Percentiles rank a stretch among this genome's conserved stretches.
phyloP scores from a whole-genome alignment of 2,329 filamentous ascomycete genomes.

The Rosellinia necatrix region DNA sequence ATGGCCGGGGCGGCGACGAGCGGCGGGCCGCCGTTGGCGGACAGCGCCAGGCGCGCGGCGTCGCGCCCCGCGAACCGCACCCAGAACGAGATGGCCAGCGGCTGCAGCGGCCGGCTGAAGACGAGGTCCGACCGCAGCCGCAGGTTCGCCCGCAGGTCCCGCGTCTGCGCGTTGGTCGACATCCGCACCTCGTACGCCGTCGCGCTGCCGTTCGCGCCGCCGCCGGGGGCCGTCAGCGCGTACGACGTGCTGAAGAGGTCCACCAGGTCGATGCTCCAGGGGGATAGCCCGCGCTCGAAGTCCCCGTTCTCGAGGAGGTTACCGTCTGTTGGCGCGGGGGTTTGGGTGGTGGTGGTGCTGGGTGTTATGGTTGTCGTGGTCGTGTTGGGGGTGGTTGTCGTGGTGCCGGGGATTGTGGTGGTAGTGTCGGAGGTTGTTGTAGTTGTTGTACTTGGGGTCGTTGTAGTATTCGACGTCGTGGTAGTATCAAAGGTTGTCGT shows the following conservation, averaged over 20 bases:
- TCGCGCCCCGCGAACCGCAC: slow-evolving; percentile 36
- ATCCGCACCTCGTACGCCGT: slow-evolving; percentile 33
- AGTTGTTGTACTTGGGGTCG: slow-evolving; percentile 1
- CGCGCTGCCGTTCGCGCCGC: slow-evolving; percentile 32
- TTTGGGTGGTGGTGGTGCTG: slow-evolving; percentile 5
- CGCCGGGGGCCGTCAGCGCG: not conserved
- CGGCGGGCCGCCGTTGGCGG: slow-evolving; percentile 44
- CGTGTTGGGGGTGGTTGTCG: not conserved
- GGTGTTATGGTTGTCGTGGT: not conserved
- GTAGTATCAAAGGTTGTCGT: not conserved
- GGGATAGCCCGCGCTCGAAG: slow-evolving; percentile 36
- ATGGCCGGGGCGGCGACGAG: slow-evolving; percentile 4
- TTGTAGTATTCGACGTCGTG: not conserved
- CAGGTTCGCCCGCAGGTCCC: slow-evolving; percentile 32
- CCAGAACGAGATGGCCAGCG: slow-evolving; percentile 31
- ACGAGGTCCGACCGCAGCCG: slow-evolving; percentile 30
- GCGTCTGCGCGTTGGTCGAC: slow-evolving; percentile 31
- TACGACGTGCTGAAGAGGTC: slow-evolving; percentile 36
- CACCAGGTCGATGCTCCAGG: slow-evolving; percentile 37
- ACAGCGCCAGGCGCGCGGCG: slow-evolving; percentile 43
- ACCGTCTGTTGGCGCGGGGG: slow-evolving; percentile 10
- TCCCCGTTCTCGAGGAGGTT: slow-evolving; percentile 35
- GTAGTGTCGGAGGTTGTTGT: not conserved
- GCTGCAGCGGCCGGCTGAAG: slow-evolving; percentile 15
- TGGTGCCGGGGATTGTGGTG: not conserved